Conservation (phyloP, 2,329 filamentous ascomycete genomes). For the Alternaria sp. region DNA sequence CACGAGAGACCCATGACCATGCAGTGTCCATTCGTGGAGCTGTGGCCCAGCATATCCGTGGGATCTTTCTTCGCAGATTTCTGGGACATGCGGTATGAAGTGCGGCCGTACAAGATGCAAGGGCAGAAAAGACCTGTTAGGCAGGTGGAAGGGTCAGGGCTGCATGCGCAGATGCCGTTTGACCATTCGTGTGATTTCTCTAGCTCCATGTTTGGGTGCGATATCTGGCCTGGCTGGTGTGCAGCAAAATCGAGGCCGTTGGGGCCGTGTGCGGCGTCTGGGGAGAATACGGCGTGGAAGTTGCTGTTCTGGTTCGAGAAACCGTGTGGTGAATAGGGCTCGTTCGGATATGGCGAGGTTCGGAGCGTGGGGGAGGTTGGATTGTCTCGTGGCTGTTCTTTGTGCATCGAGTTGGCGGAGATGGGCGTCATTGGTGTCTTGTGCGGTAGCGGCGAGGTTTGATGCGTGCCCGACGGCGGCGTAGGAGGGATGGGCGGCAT, state of each 20-base stretch:
- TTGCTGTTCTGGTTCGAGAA: slow-evolving; percentile 31
- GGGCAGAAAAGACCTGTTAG: slow-evolving; percentile 51
- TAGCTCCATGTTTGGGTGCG: slow-evolving; percentile 50
- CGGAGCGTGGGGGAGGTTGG: slow-evolving; percentile 12
- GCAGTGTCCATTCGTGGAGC: slow-evolving; percentile 50
- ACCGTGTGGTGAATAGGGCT: slow-evolving; percentile 44
- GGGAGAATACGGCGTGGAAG: slow-evolving; percentile 44
- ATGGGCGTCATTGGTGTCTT: slow-evolving; percentile 41
- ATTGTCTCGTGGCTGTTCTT: slow-evolving; percentile 5
- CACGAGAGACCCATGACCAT: slow-evolving; percentile 46
- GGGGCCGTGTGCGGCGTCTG: slow-evolving; percentile 46
- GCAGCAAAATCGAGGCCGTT: slow-evolving; percentile 45
- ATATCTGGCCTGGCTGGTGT: slow-evolving; percentile 51
- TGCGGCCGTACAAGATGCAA: slow-evolving; percentile 53
- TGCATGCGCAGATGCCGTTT: slow-evolving; percentile 43
- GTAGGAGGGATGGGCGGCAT: slow-evolving; percentile 38
- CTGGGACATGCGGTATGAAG: slow-evolving; percentile 51
- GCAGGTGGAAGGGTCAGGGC: slow-evolving; percentile 46
- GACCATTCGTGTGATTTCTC: slow-evolving; percentile 36
- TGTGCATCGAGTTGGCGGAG: slow-evolving; percentile 19
- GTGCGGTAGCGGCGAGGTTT: slow-evolving; percentile 30
- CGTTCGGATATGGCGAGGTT: slow-evolving; percentile 23
- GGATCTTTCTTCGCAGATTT: slow-evolving; percentile 48
- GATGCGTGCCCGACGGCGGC: slow-evolving; percentile 28
- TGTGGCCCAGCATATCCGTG: slow-evolving; percentile 48